phyloP scores from a whole-genome alignment of 306 rosid genomes.

The Rosa lucieae region DNA sequence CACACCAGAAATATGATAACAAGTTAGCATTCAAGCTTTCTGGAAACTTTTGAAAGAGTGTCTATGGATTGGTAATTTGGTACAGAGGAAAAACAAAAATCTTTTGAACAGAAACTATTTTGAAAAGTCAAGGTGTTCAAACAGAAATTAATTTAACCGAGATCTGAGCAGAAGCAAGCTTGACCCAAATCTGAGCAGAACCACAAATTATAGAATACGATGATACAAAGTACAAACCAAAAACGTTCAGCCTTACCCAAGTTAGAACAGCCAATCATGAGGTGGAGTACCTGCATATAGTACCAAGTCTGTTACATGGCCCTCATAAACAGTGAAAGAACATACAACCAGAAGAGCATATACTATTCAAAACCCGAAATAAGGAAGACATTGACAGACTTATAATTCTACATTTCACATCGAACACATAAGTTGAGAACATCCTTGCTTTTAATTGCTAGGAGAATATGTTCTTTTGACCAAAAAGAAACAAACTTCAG shows the following conservation, averaged over 20 bases:
- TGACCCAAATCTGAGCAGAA: slow-evolving; percentile 12
- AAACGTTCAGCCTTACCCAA: slow-evolving; percentile 45
- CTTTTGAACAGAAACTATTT: not conserved
- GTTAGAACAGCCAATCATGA: slow-evolving; percentile 64
- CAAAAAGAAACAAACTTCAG: not conserved
- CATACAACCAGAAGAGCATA: not conserved
- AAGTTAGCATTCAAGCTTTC: not conserved
- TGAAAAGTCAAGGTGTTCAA: not conserved
- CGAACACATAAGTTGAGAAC: not conserved
- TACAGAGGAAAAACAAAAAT: not conserved
- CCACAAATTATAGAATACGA: slow-evolving; percentile 4
- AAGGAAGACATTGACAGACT: not conserved
- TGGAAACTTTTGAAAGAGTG: not conserved
- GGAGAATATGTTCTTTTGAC: not conserved
- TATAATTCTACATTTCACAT: not conserved
- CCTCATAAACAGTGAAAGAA: slow-evolving; percentile 1
- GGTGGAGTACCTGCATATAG: slow-evolving; percentile 63
- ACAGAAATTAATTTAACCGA: not conserved
- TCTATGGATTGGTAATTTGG: not conserved
- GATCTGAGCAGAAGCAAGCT: not conserved
- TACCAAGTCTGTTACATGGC: slow-evolving; percentile 15
- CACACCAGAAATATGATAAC: not conserved
- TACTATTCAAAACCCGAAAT: not conserved
- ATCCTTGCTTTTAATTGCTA: not conserved
- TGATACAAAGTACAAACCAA: slow-evolving; percentile 2